Conservation (phyloP, 1,284 basidiomycete genomes). For the Stereum hirsutum region DNA sequence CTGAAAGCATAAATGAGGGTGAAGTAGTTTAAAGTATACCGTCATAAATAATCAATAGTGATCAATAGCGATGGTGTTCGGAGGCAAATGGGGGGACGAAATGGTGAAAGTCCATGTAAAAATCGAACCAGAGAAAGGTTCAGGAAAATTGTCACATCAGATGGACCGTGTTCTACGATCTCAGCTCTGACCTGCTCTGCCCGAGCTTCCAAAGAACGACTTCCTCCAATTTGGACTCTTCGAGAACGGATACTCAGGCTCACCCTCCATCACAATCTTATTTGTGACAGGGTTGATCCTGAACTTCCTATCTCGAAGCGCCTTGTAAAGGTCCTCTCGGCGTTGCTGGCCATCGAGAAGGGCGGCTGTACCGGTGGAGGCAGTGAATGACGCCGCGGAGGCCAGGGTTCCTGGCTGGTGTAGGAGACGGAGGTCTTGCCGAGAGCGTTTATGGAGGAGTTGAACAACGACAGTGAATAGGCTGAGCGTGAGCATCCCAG, state of each 20-base stretch:
- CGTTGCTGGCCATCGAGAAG: slow-evolving; percentile 22
- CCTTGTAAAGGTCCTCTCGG: slow-evolving; percentile 26
- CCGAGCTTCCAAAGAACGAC: too few species aligned
- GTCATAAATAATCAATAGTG: too few species aligned
- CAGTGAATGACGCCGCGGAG: slow-evolving; percentile 42
- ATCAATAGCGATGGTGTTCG: too few species aligned
- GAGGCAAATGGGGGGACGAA: too few species aligned
- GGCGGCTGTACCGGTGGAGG: slow-evolving; percentile 33
- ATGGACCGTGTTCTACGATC: too few species aligned
- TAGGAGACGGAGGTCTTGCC: slow-evolving; percentile 30
- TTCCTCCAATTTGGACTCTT: too few species aligned
- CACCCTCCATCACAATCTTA: slow-evolving; percentile 43
- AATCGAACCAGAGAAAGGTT: too few species aligned
- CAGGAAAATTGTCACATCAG: too few species aligned
- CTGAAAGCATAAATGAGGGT: too few species aligned
- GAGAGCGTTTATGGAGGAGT: slow-evolving; percentile 31
- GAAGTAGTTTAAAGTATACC: too few species aligned
- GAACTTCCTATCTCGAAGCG: slow-evolving; percentile 33
- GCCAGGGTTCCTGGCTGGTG: slow-evolving; percentile 44
- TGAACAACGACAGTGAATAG: slow-evolving; percentile 32
- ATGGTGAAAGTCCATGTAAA: too few species aligned
- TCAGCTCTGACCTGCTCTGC: too few species aligned
- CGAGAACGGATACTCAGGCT: slow-evolving; percentile 37
- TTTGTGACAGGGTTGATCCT: slow-evolving; percentile 35
- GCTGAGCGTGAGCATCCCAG: slow-evolving; percentile 32